phyloP scores from a whole-genome alignment of 768 basidiomycete genomes.

The Dentipellis sp. region DNA sequence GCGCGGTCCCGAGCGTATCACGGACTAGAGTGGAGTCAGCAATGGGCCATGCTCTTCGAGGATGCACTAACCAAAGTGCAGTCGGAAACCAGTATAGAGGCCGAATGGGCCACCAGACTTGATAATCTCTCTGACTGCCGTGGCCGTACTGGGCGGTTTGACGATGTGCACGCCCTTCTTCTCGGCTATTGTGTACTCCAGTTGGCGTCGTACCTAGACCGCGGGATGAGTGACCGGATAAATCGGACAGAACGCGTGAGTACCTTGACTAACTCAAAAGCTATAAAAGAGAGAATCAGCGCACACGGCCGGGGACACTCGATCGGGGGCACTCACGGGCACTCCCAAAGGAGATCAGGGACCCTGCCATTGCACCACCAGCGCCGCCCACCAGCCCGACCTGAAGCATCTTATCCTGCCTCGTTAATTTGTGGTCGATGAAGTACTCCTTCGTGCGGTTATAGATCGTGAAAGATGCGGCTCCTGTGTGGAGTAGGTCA shows the following conservation, averaged over 20 bases:
- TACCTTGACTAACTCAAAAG: slow-evolving; percentile 96
- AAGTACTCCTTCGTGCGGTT: slow-evolving; percentile 73
- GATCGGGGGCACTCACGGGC: slow-evolving; percentile 53
- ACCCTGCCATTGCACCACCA: slow-evolving; percentile 79
- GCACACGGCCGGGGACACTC: background rate
- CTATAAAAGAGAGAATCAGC: slow-evolving; percentile 22
- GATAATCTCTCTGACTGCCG: slow-evolving; percentile 77
- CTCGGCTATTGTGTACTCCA: slow-evolving; percentile 87
- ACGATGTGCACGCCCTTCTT: slow-evolving; percentile 60
- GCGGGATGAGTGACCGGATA: no score
- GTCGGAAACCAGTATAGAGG: slow-evolving; percentile 74
- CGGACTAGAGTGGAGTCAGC: slow-evolving; percentile 44
- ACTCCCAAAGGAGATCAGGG: slow-evolving; percentile 82
- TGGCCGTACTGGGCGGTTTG: slow-evolving; percentile 70
- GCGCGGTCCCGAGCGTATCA: slow-evolving; percentile 80
- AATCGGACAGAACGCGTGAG: slow-evolving; percentile 6
- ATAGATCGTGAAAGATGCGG: slow-evolving; percentile 89
- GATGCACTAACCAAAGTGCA: slow-evolving; percentile 67
- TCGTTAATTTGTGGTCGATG: slow-evolving; percentile 47
- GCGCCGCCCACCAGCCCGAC: slow-evolving; percentile 72
- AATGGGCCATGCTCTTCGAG: slow-evolving; percentile 1
- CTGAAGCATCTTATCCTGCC: slow-evolving; percentile 50
- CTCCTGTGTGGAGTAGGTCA: slow-evolving; percentile 38
- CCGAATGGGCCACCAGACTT: slow-evolving; percentile 50
- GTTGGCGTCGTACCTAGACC: slow-evolving; percentile 72